Conservation (phyloP, 352 stramenopile species). For the Phytopythium chamaehyphon region DNA sequence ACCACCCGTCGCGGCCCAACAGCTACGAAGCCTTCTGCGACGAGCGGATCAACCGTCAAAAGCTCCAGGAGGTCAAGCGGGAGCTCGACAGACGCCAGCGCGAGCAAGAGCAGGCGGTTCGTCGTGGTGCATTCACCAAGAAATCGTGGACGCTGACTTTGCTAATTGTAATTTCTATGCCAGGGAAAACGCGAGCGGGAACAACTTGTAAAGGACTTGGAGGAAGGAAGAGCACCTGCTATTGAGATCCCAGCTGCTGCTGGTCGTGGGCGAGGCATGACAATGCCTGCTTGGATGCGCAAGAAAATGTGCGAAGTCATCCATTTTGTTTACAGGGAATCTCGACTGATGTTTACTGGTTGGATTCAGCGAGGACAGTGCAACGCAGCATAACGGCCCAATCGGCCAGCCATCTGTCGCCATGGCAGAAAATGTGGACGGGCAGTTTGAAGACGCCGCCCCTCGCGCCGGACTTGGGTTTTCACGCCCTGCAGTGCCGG, state of each 20-base stretch:
- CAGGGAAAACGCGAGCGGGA: slow-evolving; percentile 68
- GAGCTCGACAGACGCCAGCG: slow-evolving; percentile 74
- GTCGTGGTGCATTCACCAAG: not conserved
- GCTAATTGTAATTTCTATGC: not conserved
- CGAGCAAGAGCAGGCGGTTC: slow-evolving; percentile 66
- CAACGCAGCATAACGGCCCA: not conserved
- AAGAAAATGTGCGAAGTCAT: slow-evolving; percentile 74
- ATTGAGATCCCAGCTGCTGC: slow-evolving; percentile 45
- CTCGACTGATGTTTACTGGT: not conserved
- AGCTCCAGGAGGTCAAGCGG: slow-evolving; percentile 78
- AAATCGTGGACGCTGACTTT: not conserved
- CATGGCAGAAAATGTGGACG: slow-evolving; percentile 9
- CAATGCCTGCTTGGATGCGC: slow-evolving; percentile 90
- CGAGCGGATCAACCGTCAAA: slow-evolving; percentile 63
- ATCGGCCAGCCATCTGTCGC: not conserved
- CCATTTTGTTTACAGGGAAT: not conserved
- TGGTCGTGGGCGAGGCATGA: slow-evolving; percentile 85
- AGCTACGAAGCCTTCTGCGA: slow-evolving; percentile 89
- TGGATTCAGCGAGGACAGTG: slow-evolving; percentile 45
- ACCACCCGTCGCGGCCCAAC: slow-evolving; percentile 84
- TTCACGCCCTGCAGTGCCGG: slow-evolving; percentile 3
- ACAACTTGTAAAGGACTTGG: slow-evolving; percentile 65
- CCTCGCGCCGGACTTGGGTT: slow-evolving; percentile 27
- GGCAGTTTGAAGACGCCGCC: slow-evolving; percentile 60
- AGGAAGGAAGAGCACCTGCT: slow-evolving; percentile 51